Base-by-base conservation (phyloP, 192 early-diverging fungal species). In the Coemansia sp. region DNA sequence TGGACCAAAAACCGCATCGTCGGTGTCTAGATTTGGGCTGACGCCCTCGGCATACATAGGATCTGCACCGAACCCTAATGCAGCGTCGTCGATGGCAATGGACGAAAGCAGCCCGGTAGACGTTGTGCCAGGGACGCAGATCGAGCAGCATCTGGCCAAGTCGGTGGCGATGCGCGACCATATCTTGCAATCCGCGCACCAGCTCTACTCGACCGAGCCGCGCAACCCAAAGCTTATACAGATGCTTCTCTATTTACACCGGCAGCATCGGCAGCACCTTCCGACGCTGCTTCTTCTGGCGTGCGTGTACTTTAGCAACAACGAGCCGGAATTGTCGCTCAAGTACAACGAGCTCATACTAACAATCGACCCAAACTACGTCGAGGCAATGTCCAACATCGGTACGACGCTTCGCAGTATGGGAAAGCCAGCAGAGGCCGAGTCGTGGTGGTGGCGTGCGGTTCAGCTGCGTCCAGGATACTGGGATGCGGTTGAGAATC, bases 351-450 rank as follows among this genome's bases (percentile, higher is more conserved):
- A 92, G 52, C 70, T 82, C 5, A 96, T 96, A 50, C 85, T 96
- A 19, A 79, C 83, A 57, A 83, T 93, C 29, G 92, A 96, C 75
- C 87, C 90, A 25, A 84, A 88, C 60, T 95, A 94, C 75, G 91
- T 93, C 23, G 94, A 96, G 68, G 93, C 93, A 10, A 93, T 91
- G 86, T 92, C 88, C 50, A 95, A 96, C 71, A 89, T 96, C 61
- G 94, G 93, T 17, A 95, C 92, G 15, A 96, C 94, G 2, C 81
- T 92, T 67, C 86, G 91, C 33, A 91, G 87, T 58, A 86, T 90
- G 81, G 91, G 89, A 64, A 78, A 89, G 29, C 78, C 83, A 8
- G 43, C 76, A 1, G 87, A 92, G 61, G 93, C 94, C 13, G 94
- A 96, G 67, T 73, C 74, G 52, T 94, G 88, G 85, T 96, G 93